Percentiles rank a stretch among this genome's conserved stretches.
Evolutionary conservation across 2,329 filamentous ascomycete genomes (phyloP).

Genomic region (Hymenotorrendiella dingleyae): DNA sequence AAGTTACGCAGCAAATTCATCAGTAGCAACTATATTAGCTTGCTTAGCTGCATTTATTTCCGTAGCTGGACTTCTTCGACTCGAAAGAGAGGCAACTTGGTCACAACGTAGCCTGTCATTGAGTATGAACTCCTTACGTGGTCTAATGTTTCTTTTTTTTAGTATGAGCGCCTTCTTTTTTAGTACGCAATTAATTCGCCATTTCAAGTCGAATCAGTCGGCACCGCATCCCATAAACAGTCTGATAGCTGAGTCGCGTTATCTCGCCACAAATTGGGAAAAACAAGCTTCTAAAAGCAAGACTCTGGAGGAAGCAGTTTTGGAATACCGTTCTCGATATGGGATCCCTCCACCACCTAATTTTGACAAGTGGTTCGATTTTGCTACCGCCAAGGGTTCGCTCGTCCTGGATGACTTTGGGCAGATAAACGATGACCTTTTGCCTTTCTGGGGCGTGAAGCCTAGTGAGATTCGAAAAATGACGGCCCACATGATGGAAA

Average conservation of each 20-base stretch:
- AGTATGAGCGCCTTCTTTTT: background rate
- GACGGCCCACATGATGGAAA: slow-evolving; percentile 12
- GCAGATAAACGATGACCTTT: slow-evolving; percentile 28
- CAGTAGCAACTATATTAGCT: background rate
- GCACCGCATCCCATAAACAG: slow-evolving; percentile 12
- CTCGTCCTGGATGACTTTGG: slow-evolving; percentile 30
- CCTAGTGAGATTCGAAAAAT: slow-evolving; percentile 22
- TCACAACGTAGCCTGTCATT: slow-evolving; percentile 4
- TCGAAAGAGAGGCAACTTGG: slow-evolving; percentile 6
- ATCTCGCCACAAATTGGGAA: slow-evolving; percentile 7
- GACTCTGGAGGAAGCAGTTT: slow-evolving; percentile 13
- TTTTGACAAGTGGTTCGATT: slow-evolving; percentile 30
- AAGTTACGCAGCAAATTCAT: background rate
- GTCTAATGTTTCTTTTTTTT: slow-evolving; percentile 1
- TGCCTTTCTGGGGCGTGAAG: slow-evolving; percentile 29
- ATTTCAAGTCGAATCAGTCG: background rate
- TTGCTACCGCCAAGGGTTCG: slow-evolving; percentile 26
- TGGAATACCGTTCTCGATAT: slow-evolving; percentile 17
- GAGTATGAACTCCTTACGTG: slow-evolving; percentile 1
- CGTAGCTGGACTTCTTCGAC: slow-evolving; percentile 5
- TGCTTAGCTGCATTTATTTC: slow-evolving; percentile 3
- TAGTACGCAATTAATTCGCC: background rate
- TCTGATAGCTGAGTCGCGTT: slow-evolving; percentile 10
- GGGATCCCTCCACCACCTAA: slow-evolving; percentile 18
- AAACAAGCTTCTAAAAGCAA: slow-evolving; percentile 13